Evolutionary conservation across 352 stramenopile genomes (phyloP), one percentile per base, ranked within the genome.

Genomic region (Pythium grandisporangium): DNA sequence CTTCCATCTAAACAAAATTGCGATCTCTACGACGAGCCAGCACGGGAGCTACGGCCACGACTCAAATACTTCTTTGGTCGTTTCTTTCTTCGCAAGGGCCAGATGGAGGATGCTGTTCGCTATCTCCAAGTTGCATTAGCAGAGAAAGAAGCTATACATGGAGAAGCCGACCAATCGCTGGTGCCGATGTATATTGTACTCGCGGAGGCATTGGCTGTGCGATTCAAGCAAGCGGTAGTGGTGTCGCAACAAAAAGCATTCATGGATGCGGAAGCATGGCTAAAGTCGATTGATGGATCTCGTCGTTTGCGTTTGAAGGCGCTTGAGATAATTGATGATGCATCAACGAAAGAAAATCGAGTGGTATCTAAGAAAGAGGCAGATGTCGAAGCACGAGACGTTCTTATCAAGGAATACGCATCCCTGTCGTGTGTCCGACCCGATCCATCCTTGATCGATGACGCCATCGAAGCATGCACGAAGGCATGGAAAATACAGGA

Each of bases 401-500:
- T 51, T 2, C 42, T 85, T 6, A 43, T 76, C 6, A 61, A 70
- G 14, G 67, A 79, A 27, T 55, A 76, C 19, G 51, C 59, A 10
- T 19, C 51, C 2, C 53, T 59, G 4, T 50, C 65, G 25, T 46
- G 58, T 10, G 48, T 58, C 8, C 49, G 30, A 8, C 48, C 47
- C 3, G 62, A 68, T 27, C 33, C 60, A 8, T 44, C 58, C 3
- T 38, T 68, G 30, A 63, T 81, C 29, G 71, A 88, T 2, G 75
- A 84, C 8, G 75, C 71, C 0, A 39, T 82, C n/a, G 75, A 88
- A 45, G 65, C 59, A 30, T 85, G 69, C 44, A 70, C 53, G 24
- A 82, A 81, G 36, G 70, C 72, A 4, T 87, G 69, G 69, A 62
- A 63, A 14, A 35, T 87, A 3, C 69, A 84, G 21, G 66, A 87